Percentiles rank a stretch among this genome's conserved stretches.
Conservation (phyloP, 1,139 yeast species). For the Scheffersomyces illinoinensis region DNA sequence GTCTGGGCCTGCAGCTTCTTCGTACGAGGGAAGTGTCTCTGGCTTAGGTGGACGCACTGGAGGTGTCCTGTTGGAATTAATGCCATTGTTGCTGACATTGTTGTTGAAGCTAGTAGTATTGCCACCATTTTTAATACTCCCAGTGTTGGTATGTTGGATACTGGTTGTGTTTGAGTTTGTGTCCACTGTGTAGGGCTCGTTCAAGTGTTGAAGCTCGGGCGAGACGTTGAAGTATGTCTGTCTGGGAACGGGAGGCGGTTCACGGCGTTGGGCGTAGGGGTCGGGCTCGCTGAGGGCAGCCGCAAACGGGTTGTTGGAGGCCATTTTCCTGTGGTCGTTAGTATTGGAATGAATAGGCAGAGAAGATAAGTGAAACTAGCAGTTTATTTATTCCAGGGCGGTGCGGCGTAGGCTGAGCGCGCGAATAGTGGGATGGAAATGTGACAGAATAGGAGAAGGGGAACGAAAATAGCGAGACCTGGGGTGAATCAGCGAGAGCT, state of each 20-base stretch:
- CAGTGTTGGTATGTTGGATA: slow-evolving; percentile 5
- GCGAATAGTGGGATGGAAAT: neutral
- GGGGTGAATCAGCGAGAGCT: neutral
- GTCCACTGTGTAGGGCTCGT: neutral
- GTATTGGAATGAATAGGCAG: slow-evolving; percentile 16
- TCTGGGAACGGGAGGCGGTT: slow-evolving; percentile 34
- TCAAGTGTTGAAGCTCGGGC: neutral
- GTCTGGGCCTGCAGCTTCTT: slow-evolving; percentile 63
- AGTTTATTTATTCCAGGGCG: neutral
- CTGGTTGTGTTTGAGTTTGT: slow-evolving; percentile 1
- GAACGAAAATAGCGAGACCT: neutral
- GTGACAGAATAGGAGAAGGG: neutral
- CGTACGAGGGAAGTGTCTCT: slow-evolving; percentile 55
- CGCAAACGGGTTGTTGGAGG: slow-evolving; percentile 60
- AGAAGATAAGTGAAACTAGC: neutral
- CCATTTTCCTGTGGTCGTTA: slow-evolving; percentile 39
- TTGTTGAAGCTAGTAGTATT: slow-evolving; percentile 14
- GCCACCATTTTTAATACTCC: slow-evolving; percentile 10
- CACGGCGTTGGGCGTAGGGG: slow-evolving; percentile 36
- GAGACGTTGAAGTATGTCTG: neutral
- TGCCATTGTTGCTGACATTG: slow-evolving; percentile 8
- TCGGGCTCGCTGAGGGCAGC: slow-evolving; percentile 42
- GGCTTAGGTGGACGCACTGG: slow-evolving; percentile 36
- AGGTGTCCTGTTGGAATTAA: slow-evolving; percentile 22
- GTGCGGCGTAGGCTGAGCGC: neutral